Evolutionary conservation across 768 basidiomycete genomes (phyloP).

Genomic region (Suillus bovinus): DNA sequence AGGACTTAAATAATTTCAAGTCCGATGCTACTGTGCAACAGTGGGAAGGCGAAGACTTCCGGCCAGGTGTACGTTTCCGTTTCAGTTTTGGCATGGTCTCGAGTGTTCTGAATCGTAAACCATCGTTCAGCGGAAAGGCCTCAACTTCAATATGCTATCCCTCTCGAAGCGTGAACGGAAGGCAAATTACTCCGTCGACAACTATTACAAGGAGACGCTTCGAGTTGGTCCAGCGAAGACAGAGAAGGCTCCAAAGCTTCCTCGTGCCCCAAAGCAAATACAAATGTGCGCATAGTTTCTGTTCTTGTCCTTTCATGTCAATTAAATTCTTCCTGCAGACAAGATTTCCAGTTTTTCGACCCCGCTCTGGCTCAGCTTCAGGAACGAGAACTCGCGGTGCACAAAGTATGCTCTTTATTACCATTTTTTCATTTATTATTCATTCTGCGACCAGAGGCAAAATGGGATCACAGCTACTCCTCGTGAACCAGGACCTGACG

Average conservation of each 20-base stretch:
- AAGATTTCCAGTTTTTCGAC: slow-evolving; percentile 98
- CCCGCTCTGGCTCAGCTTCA: slow-evolving; percentile 77
- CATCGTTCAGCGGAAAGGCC: slow-evolving; percentile 54
- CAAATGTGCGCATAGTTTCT: slow-evolving; percentile 54
- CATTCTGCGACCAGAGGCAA: slow-evolving; percentile 41
- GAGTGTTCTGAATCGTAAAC: slow-evolving; percentile 4
- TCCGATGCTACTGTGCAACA: slow-evolving; percentile 88
- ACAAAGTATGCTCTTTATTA: slow-evolving; percentile 51
- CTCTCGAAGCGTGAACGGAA: slow-evolving; percentile 94
- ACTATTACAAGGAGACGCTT: slow-evolving; percentile 92
- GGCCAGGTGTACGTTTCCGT: slow-evolving; percentile 55
- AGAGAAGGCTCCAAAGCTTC: slow-evolving; percentile 81
- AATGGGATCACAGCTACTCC: slow-evolving; percentile 66
- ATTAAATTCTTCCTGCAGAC: slow-evolving; percentile 41
- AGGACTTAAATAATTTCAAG: slow-evolving; percentile 97
- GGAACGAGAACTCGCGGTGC: slow-evolving; percentile 81
- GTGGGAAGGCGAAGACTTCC: slow-evolving; percentile 96
- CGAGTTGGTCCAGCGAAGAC: slow-evolving; percentile 76
- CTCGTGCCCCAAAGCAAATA: slow-evolving; percentile 87
- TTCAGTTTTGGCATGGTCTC: neutral
- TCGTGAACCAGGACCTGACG: slow-evolving; percentile 71
- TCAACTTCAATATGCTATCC: slow-evolving; percentile 79
- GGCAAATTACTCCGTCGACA: slow-evolving; percentile 91
- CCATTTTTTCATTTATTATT: no score
- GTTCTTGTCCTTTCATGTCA: neutral